Conservation (phyloP, 495 filamentous ascomycete species). For the Aspergillus panamensis region DNA sequence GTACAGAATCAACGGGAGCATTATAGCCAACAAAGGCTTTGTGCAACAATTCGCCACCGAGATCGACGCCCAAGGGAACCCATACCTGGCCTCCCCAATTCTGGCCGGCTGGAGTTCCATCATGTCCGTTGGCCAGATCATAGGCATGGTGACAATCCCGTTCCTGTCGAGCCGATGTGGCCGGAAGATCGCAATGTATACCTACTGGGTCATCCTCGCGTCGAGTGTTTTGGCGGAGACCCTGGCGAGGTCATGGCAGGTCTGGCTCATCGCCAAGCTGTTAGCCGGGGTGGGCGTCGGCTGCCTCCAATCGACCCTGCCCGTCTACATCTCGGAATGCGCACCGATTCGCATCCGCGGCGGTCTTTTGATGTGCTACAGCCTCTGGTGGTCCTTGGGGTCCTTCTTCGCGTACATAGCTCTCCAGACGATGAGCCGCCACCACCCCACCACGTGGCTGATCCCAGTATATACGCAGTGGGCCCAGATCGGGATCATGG, state of each 20-base stretch:
- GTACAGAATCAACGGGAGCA: slow-evolving; percentile 31
- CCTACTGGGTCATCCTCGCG: slow-evolving; percentile 17
- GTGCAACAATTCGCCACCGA: slow-evolving; percentile 36
- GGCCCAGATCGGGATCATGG: slow-evolving; percentile 33
- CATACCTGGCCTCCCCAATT: slow-evolving; percentile 18
- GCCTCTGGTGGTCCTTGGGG: slow-evolving; percentile 22
- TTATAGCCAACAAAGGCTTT: slow-evolving; percentile 42
- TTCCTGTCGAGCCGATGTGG: background rate
- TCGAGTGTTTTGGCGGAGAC: slow-evolving; percentile 34
- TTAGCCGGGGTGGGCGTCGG: slow-evolving; percentile 42
- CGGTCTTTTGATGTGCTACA: slow-evolving; percentile 41
- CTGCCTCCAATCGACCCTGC: slow-evolving; percentile 41
- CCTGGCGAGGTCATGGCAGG: slow-evolving; percentile 35
- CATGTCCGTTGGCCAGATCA: slow-evolving; percentile 37
- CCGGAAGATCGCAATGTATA: slow-evolving; percentile 16
- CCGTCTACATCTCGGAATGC: slow-evolving; percentile 40
- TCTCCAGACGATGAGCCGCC: slow-evolving; percentile 6
- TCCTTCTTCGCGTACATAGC: slow-evolving; percentile 37
- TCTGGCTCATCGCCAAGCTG: slow-evolving; percentile 42
- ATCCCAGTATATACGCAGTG: slow-evolving; percentile 43
- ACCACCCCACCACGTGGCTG: slow-evolving; percentile 31
- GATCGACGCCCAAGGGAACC: slow-evolving; percentile 30
- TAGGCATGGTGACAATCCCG: slow-evolving; percentile 26
- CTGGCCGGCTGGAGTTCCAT: slow-evolving; percentile 36
- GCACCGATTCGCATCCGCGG: slow-evolving; percentile 39